These are phyloP conservation scores for Millerago galiae DNA, from an alignment of 805 yeast species.

Conservation along the genomic window DNA sequence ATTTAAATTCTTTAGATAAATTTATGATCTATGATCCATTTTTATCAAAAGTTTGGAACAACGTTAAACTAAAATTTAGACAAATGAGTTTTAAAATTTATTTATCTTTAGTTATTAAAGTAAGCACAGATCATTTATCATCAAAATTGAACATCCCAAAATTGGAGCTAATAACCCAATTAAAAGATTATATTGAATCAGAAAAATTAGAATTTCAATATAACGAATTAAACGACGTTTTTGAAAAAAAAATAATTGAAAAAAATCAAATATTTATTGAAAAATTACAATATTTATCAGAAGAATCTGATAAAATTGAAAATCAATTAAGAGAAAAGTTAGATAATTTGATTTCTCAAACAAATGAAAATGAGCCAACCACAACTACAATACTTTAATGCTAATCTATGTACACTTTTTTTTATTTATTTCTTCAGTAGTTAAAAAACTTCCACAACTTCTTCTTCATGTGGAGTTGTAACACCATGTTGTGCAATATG, in stretches of 20 bases:
- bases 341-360: neutral
- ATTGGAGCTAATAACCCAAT: slow-evolving; percentile 11
- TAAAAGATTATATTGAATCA: slow-evolving; percentile 12
- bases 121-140: slow-evolving; percentile 14
- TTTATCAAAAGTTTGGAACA: slow-evolving; percentile 19
- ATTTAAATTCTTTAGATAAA: slow-evolving; percentile 14
- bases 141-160: slow-evolving; percentile 13
- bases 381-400: too few relatives aligned
- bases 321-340: slow-evolving; percentile 5
- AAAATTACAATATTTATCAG: slow-evolving; percentile 15
- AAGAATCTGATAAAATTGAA: slow-evolving; percentile 17
- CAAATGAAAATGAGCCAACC: neutral
- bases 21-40: slow-evolving; percentile 14
- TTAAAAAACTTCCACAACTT: slow-evolving; percentile 27
- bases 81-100: slow-evolving; percentile 27
- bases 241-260: slow-evolving; percentile 11
- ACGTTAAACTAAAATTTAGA: slow-evolving; percentile 22
- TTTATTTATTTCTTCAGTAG: too few relatives aligned
- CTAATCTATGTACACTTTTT: neutral
- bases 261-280: slow-evolving; percentile 11
- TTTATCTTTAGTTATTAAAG: slow-evolving; percentile 25
- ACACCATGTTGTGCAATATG: slow-evolving; percentile 54
- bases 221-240: slow-evolving; percentile 9
- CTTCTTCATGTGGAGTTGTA: slow-evolving; percentile 40
- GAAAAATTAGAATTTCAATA: slow-evolving; percentile 11